Base-by-base conservation (phyloP, 495 filamentous ascomycete species). In the Aspergillus kassunensis region DNA sequence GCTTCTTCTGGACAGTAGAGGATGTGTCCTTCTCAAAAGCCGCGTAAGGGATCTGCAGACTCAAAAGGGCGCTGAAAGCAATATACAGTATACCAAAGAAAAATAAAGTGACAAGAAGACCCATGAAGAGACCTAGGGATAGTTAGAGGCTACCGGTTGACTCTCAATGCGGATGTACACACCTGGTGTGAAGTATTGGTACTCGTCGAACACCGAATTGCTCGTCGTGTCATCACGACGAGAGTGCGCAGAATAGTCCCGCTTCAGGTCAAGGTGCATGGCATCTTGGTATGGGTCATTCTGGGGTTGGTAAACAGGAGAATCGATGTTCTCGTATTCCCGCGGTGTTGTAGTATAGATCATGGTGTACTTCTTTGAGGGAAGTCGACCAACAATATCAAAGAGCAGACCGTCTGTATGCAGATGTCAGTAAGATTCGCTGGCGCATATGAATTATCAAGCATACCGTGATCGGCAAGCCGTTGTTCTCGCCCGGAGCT, bases 1-100 rank as follows among this genome's bases (percentile, higher is more conserved):
- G 80, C 75, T 95, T 95, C 80, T 88, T 95, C 71, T 95, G 88
- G 48, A 83, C 88, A 27, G 80, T 76, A 39, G 90, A 85, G 0
- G 91, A 89, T 72, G 89, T 96, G 66, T 97, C 92, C 78, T 93
- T 96, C 63, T 95, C 91, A 66, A 98, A 98, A 1, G 93, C 91
- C 42, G 85, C 88, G 71, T 97, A 97, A 9, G 87, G 83, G 11
- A 97, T 88, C 67, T 96, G 74, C 31, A 98, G 73, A 53, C 90
- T 91, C 6, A 79, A 70, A 6, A 98, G 70, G 18, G 88, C 90
- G 49, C 62, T 79, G 43, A 97, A 73, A 20, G 82, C 93, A 44
- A 90, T 83, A 60, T 84, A 85, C 15, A 96, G 68, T 55, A 97
- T 89, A 18, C 78, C 69, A 31, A 95, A 60, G 37, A 95, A 78